phyloP scores from a whole-genome alignment of 1,284 basidiomycete species.

The Singerocomus rubriflavus region DNA sequence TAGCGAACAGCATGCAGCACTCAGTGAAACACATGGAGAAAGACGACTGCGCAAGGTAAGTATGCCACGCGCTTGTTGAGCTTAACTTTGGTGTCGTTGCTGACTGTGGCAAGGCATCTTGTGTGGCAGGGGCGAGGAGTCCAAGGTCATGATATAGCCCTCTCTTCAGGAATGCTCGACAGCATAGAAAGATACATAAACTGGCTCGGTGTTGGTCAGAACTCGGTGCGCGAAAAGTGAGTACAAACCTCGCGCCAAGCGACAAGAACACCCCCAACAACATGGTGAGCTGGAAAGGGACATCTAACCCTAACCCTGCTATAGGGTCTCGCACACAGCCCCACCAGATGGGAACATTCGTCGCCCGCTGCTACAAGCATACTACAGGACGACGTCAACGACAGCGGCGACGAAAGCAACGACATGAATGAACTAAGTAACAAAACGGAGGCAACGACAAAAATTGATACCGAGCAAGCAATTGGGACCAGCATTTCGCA shows the following conservation, averaged over 20 bases:
- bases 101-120: constrained; percentile 42
- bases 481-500: constrained; percentile 28
- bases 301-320: constrained; percentile 29
- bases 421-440: constrained; percentile 32
- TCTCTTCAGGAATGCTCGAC: constrained; percentile 51
- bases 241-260: constrained; percentile 25
- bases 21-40: constrained; percentile 71
- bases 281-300: constrained; percentile 11
- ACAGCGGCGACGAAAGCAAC: constrained; percentile 15
- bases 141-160: constrained; percentile 58
- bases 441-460: constrained; percentile 34
- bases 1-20: constrained; percentile 60
- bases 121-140: constrained; percentile 33
- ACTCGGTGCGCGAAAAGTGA: background rate
- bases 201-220: constrained; percentile 29
- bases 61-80: constrained; percentile 42
- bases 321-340: constrained; percentile 23
- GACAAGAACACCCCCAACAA: constrained; percentile 14
- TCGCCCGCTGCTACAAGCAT: background rate
- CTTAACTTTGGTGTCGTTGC: constrained; percentile 33
- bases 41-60: constrained; percentile 48
- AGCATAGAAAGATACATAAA: constrained; percentile 47
- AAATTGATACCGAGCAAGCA: constrained; percentile 32
- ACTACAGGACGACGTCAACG: constrained; percentile 8
- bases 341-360: constrained; percentile 7